Evolutionary conservation across 768 basidiomycete species (phyloP).

Genomic region (Epithele typhae): DNA sequence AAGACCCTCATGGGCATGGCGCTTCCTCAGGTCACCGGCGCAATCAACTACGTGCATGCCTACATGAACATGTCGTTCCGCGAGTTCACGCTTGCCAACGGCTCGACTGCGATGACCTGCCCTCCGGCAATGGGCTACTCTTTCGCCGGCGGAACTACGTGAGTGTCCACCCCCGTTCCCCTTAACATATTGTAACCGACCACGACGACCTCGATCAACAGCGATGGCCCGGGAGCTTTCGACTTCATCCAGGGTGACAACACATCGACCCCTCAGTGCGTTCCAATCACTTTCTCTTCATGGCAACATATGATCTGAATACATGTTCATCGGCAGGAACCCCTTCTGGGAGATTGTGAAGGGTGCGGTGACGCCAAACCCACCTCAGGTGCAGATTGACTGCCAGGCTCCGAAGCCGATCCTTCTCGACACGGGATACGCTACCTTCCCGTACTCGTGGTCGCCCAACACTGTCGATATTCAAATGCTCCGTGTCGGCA

Average conservation of each 20-base stretch:
- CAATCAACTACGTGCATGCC: constrained; percentile 66
- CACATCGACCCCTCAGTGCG: constrained; percentile 52
- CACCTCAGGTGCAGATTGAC: constrained; percentile 54
- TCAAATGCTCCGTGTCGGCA: constrained; percentile 74
- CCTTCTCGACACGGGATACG: constrained; percentile 72
- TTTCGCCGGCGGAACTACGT: constrained; percentile 83
- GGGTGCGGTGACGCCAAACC: constrained; percentile 64
- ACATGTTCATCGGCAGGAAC: too few relatives aligned
- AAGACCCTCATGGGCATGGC: constrained; percentile 51
- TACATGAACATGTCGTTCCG: constrained; percentile 69
- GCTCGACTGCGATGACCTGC: constrained; percentile 65
- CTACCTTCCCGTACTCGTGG: constrained; percentile 69
- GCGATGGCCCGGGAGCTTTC: constrained; percentile 78
- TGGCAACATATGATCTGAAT: too few relatives aligned
- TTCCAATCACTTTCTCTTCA: too few relatives aligned
- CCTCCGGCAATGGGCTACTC: constrained; percentile 75
- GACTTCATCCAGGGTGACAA: constrained; percentile 77
- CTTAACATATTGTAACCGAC: neutral
- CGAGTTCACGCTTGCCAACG: constrained; percentile 60
- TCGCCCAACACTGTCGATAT: constrained; percentile 67
- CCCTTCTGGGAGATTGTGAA: constrained; percentile 82
- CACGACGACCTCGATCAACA: constrained; percentile 22
- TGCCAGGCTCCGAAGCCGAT: constrained; percentile 81
- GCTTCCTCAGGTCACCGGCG: constrained; percentile 48
- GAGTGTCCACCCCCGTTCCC: constrained; percentile 18